Evolutionary conservation across 768 basidiomycete species (phyloP), one percentile per base, ranked within the genome.

Genomic region (Kwoniella bestiolae): DNA sequence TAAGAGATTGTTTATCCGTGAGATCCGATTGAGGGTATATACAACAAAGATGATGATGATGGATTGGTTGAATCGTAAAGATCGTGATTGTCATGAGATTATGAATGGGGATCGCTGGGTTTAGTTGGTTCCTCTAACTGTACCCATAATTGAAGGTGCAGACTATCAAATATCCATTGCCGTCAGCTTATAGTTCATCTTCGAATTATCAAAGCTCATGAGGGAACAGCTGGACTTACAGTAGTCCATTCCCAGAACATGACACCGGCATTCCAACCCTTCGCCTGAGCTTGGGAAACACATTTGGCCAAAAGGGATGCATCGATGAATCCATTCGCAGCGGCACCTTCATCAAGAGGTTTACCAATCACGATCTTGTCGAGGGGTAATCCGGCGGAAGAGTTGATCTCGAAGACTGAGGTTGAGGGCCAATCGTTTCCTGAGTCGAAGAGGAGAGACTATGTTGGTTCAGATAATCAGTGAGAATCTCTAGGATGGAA

Each of bases 321-420:
- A 34, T 80, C 82, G 70, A 91, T 87, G 80, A 85, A 90, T 26
- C 82, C 82, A 67, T 86, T 89, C 66, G 66, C 84, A 2, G 88
- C 79, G 12, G 84, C 86, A 1, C 86, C 88, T 3, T 64, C 32
- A 28, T 75, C 51, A 73, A 86, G 87, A 1, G 89, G 90, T 79
- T 91, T 91, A 3, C 89, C 90, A 72, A 91, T 89, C 66, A 91
- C 86, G 55, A 91, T 83, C 80, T 91, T 91, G 76, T 85, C 78
- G 49, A 86, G 72, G 2, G 83, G 76, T 8, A 91, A 85, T 23
- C 88, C 88, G 21, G 75, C 74, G 63, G 80, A 85, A 1, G 84
- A 83, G 52, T 85, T 85, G 66, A 88, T 87, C 74, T 88, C 84
- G 79, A 88, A 86, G 34, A 86, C 81, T 0, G 89, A 84, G 0